Evolutionary conservation across 345 rosid genomes (phyloP).

Genomic region (Lumnitzera racemosa): DNA sequence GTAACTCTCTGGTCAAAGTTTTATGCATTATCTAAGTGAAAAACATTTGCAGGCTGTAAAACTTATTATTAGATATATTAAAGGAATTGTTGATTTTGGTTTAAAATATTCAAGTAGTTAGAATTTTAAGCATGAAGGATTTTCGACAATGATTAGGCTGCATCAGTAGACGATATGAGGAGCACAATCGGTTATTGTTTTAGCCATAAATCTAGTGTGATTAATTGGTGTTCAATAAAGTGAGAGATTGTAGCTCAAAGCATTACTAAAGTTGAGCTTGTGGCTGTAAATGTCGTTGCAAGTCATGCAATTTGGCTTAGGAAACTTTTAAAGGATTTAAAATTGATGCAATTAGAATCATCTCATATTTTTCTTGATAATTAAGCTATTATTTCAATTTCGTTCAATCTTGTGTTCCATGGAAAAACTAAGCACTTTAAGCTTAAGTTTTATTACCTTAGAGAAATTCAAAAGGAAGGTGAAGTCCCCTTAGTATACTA

Average conservation of each 20-base stretch:
- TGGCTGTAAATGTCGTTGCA: neutral
- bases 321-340: neutral
- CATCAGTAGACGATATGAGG: conserved; percentile 5
- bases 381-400: too few relatives aligned
- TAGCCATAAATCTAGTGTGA: neutral
- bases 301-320: neutral
- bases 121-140: neutral
- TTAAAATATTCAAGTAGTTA: neutral
- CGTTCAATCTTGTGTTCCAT: too few relatives aligned
- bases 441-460: too few relatives aligned
- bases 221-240: conserved; percentile 4
- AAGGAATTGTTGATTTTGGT: neutral
- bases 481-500: too few relatives aligned
- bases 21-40: neutral
- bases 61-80: neutral
- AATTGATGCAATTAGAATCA: too few relatives aligned
- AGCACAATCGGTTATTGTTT: neutral
- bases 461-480: too few relatives aligned
- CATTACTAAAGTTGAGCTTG: neutral
- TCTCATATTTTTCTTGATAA: too few relatives aligned
- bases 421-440: too few relatives aligned
- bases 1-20: neutral
- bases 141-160: conserved; percentile 3
- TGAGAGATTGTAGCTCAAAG: conserved; percentile 1
- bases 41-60: neutral